A percentile compares a stretch with the other conserved stretches of the same genome.
phyloP scores from a whole-genome alignment of 768 basidiomycete species.

The Mycena rebaudengoi region DNA sequence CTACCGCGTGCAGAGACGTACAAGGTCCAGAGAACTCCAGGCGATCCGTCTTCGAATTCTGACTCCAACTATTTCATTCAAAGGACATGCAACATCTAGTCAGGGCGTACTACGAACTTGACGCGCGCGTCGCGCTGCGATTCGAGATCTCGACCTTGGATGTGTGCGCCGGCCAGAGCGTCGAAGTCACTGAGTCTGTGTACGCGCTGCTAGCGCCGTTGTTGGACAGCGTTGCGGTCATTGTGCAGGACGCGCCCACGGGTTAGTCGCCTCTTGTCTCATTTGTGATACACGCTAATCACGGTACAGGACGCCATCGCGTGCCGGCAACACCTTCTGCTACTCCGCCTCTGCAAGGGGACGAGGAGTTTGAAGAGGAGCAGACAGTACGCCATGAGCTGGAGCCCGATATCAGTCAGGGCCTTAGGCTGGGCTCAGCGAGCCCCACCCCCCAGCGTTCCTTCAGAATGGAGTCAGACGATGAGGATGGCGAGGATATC shows the following conservation, averaged over 20 bases:
- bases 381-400: not conserved
- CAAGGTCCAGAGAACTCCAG: not conserved
- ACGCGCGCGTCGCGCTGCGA: not conserved
- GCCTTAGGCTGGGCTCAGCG: not conserved
- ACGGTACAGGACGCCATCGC: slow-evolving; percentile 6
- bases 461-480: slow-evolving; percentile 18
- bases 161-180: slow-evolving; percentile 20
- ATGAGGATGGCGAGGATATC: too few relatives aligned
- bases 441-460: not conserved
- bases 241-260: not conserved
- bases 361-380: slow-evolving; percentile 7
- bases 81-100: slow-evolving; percentile 24
- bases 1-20: slow-evolving; percentile 16
- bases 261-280: not conserved
- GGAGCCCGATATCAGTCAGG: not conserved
- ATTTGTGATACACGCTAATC: slow-evolving; percentile 5
- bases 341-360: slow-evolving; percentile 16
- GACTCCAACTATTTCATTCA: not conserved
- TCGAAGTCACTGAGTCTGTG: slow-evolving; percentile 21
- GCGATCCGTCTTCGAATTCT: not conserved
- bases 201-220: slow-evolving; percentile 17
- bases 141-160: slow-evolving; percentile 21
- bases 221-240: slow-evolving; percentile 10
- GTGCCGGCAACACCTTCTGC: slow-evolving; percentile 20
- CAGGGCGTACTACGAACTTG: slow-evolving; percentile 10